Base-by-base conservation (phyloP, 305 asterid species). In the Lippia alba region DNA sequence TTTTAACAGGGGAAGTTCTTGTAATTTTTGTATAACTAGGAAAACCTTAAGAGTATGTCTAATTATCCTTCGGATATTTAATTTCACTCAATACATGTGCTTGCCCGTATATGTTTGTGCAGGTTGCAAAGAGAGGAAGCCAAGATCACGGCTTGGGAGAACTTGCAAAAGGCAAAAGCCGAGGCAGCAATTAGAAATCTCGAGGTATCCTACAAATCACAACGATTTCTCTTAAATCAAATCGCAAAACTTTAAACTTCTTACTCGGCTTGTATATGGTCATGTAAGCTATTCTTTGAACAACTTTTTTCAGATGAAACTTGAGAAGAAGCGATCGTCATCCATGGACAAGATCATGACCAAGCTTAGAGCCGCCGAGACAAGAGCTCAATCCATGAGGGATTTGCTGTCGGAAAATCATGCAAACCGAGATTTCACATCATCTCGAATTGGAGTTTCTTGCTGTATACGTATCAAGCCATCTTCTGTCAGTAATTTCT, bases 81-180 rank as follows among this genome's bases (percentile, higher is more conserved):
- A 3, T 44, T 3, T 44, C 49, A 44, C 49, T 44, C 30, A 24
- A 44, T 19, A 55, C 30, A 17, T 51, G 18, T 55, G 17, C 17
- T 49, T 30, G 41, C 30, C 30, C 30, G 3, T 24, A 1, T 56
- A 4, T 72, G 50, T 19, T 65, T 51, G 6, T 44, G 77, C 77
- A 82, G 88, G 83, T 60, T 82, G 58, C 87, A 80, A 57, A 78
- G 87, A 64, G 96, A 86, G 76, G 90, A 84, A 79, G 92, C 90
- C 0, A 90, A 84, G 84, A 88, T 90, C 66, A 60, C 75, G 58
- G 91, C 91, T 12, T 90, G 96, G 96, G 96, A 88, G 84, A 88
- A 88, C 70, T 78, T 90, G 88, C 96, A 90, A 70, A 87, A 84
- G 80, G 96, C 95, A 44, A 86, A 86, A 74, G 90, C 96, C 19